Percentiles rank a stretch among this genome's conserved stretches.
Conservation (phyloP, 768 basidiomycete species). For the Leccinum ochraceum region DNA sequence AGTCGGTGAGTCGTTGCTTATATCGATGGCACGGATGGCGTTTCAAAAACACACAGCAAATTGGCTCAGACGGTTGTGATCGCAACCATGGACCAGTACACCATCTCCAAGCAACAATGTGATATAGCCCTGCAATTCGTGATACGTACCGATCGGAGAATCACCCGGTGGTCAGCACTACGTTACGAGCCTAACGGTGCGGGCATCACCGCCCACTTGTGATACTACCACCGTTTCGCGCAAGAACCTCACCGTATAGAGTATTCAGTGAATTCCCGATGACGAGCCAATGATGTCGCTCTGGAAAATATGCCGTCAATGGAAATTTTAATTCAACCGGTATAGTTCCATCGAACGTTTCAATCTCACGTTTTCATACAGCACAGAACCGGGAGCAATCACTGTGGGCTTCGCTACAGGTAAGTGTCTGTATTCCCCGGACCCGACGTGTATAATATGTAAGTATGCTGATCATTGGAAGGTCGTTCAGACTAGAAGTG, state of each 20-base stretch:
- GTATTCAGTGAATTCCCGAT: not conserved
- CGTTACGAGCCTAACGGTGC: slow-evolving; percentile 32
- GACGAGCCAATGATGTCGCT: not conserved
- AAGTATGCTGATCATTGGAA: slow-evolving; percentile 43
- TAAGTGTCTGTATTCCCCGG: too few species aligned
- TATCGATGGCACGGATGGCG: not conserved
- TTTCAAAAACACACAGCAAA: slow-evolving; percentile 2
- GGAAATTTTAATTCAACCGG: slow-evolving; percentile 45
- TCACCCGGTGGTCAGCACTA: slow-evolving; percentile 16
- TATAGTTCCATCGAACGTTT: slow-evolving; percentile 24
- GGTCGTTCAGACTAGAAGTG: slow-evolving; percentile 39
- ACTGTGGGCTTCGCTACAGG: slow-evolving; percentile 22
- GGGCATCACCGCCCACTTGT: slow-evolving; percentile 28
- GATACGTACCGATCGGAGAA: not conserved
- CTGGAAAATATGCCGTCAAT: slow-evolving; percentile 31
- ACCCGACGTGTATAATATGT: not conserved
- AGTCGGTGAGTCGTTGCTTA: not conserved
- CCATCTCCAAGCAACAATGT: not conserved
- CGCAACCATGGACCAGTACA: slow-evolving; percentile 3
- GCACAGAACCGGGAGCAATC: slow-evolving; percentile 22
- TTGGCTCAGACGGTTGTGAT: slow-evolving; percentile 2
- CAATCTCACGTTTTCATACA: slow-evolving; percentile 23
- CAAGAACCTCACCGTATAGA: slow-evolving; percentile 8
- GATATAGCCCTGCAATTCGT: not conserved
- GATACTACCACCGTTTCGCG: slow-evolving; percentile 26